These are phyloP conservation scores for Meyerozyma sp. DNA, from an alignment of 1,139 yeast genomes.

Conservation along the genomic window DNA sequence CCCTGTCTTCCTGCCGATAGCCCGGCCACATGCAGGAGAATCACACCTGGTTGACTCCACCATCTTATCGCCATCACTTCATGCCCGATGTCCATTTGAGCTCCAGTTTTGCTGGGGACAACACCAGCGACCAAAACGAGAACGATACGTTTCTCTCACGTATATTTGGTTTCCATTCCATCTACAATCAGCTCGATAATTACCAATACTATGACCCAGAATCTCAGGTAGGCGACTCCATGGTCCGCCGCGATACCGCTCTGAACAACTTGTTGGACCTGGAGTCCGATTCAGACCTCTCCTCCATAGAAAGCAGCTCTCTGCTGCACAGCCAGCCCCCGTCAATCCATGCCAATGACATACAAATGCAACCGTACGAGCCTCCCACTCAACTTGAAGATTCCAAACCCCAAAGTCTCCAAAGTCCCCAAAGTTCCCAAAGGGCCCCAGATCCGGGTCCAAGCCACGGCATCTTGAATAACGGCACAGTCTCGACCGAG, in stretches of 20 bases:
- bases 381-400: neutral
- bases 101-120: neutral
- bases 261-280: neutral
- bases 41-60: neutral
- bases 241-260: conserved; percentile 1
- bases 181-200: conserved; percentile 38
- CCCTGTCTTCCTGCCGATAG: no score
- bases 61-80: neutral
- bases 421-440: no score
- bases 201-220: conserved; percentile 38
- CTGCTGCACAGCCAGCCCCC: conserved; percentile 2
- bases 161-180: conserved; percentile 51
- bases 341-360: conserved; percentile 1
- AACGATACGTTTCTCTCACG: conserved; percentile 52
- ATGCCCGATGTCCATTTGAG: neutral
- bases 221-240: conserved; percentile 12
- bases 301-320: conserved; percentile 2
- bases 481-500: neutral
- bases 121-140: conserved; percentile 5
- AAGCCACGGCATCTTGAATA: conserved; percentile 2
- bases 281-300: conserved; percentile 2
- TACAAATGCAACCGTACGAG: neutral
- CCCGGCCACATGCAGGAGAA: neutral
- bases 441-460: neutral
- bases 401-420: no score